These are phyloP conservation scores for Euphorbia lathyris DNA, from an alignment of 345 rosid species.

Conservation along the genomic window DNA sequence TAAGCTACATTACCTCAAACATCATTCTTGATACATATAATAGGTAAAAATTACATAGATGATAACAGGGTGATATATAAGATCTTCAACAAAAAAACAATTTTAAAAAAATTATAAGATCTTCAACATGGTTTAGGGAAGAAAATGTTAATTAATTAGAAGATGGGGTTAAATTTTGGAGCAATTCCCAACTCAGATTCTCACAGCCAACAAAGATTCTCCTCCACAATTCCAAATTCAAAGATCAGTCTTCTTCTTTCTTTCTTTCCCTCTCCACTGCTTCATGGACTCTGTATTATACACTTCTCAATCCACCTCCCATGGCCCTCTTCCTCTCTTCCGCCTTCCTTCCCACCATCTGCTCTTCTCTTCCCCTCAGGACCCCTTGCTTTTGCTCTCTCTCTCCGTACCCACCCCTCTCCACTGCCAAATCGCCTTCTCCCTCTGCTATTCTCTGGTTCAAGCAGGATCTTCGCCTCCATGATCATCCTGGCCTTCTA, in stretches of 20 bases:
- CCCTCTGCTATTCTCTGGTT: conserved; percentile 75
- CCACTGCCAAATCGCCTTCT: neutral
- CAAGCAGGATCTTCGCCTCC: conserved; percentile 86
- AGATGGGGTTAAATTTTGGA: neutral
- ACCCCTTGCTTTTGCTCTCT: conserved; percentile 23
- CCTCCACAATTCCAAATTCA: conserved; percentile 37
- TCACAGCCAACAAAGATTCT: conserved; percentile 12
- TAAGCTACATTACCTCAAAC: too few relatives aligned
- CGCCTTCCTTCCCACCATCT: conserved; percentile 19
- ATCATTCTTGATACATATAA: too few relatives aligned
- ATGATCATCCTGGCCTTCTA: conserved; percentile 78
- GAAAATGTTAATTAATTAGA: too few relatives aligned
- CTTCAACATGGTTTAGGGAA: too few relatives aligned
- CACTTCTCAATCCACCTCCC: conserved; percentile 5
- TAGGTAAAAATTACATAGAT: too few relatives aligned
- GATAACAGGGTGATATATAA: too few relatives aligned
- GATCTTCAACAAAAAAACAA: too few relatives aligned
- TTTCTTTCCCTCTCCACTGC: neutral
- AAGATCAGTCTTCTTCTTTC: neutral
- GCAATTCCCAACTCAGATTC: neutral
- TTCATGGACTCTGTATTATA: conserved; percentile 30
- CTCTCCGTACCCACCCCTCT: conserved; percentile 21
- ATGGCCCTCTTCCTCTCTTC: conserved; percentile 49
- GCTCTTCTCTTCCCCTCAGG: neutral
- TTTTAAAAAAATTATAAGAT: too few relatives aligned